Conservation (phyloP, 164 flowering plant species). For the Nelumbo lutea region DNA sequence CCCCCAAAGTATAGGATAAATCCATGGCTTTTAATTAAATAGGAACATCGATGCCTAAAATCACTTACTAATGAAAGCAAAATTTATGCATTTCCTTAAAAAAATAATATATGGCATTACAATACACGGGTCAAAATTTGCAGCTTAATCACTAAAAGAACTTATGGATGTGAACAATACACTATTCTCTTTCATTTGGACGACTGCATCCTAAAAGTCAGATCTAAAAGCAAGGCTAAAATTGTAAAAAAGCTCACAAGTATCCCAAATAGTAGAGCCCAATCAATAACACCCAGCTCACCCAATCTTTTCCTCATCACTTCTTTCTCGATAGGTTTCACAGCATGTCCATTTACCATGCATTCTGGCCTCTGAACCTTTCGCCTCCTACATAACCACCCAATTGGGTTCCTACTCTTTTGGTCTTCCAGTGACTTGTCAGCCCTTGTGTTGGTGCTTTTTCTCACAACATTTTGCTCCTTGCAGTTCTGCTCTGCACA, state of each 20-base stretch:
- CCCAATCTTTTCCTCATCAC: not conserved
- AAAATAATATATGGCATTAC: too few species aligned
- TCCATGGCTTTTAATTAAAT: not conserved
- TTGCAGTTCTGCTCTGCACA: conserved; percentile 39
- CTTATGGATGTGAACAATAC: not conserved
- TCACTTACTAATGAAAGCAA: not conserved
- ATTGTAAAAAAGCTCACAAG: conserved; percentile 47
- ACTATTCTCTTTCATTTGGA: not conserved
- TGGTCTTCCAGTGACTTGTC: conserved; percentile 13
- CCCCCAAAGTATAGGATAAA: too few species aligned
- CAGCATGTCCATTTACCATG: conserved; percentile 12
- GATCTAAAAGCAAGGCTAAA: conserved; percentile 25
- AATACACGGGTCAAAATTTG: not conserved
- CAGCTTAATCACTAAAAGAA: not conserved
- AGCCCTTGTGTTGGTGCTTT: conserved; percentile 8
- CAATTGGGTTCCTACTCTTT: conserved; percentile 23
- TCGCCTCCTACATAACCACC: conserved; percentile 53
- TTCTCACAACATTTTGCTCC: conserved; percentile 17
- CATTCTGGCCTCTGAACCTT: conserved; percentile 21
- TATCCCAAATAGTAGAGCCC: conserved; percentile 55
- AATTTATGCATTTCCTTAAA: not conserved
- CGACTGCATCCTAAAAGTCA: conserved; percentile 6
- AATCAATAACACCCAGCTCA: conserved; percentile 39
- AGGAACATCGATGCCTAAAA: not conserved
- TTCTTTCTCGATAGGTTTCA: conserved; percentile 15